Evolutionary conservation across 2,329 filamentous ascomycete species (phyloP), one percentile per base, ranked within the genome.

Genomic region (Phoma sp.): DNA sequence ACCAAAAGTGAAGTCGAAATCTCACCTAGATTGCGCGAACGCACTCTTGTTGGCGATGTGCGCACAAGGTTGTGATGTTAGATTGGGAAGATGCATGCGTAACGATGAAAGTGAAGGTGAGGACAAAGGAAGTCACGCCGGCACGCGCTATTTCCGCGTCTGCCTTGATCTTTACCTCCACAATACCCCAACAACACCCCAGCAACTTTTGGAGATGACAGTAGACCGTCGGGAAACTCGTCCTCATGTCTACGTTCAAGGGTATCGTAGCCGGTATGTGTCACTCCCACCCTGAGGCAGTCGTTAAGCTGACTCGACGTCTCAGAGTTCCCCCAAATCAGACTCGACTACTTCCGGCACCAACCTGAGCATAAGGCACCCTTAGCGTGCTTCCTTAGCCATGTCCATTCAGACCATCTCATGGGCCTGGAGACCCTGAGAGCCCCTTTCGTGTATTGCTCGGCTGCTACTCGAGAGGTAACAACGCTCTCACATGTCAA

Each of bases 391-490:
- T 96, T 98, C 69, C 81, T 98, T 21, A 96, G 90, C 74, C 93
- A 98, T 82, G 87, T 96, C 2, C 93, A 97, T 71, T 96, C 89
- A 60, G 93, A 97, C 66, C 93, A 97, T 74, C 83, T 97, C 1
- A 83, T 83, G 29, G 93, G 93, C 0, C 81, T 97, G 1, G 92
- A 96, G 64, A 84, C 82, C 11, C 81, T 93, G 47, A 84, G 86
- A 38, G 86, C 90, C 23, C 90, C 91, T 0, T 96, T 96, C 67
- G 85, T 98, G 17, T 97, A 96, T 74, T 97, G 92, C 76, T 96
- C 93, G 1, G 82, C 89, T 0, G 90, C 91, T 0, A 97, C 93
- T 0, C 84, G 85, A 59, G 88, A 92, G 73, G 87, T 81, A 37
- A 5, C n/a, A 14, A 25, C 10, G 15, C 5, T 32, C 20, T 14